Base-by-base conservation (phyloP, 345 rosid genomes). In the Sisymbrium altissimum region DNA sequence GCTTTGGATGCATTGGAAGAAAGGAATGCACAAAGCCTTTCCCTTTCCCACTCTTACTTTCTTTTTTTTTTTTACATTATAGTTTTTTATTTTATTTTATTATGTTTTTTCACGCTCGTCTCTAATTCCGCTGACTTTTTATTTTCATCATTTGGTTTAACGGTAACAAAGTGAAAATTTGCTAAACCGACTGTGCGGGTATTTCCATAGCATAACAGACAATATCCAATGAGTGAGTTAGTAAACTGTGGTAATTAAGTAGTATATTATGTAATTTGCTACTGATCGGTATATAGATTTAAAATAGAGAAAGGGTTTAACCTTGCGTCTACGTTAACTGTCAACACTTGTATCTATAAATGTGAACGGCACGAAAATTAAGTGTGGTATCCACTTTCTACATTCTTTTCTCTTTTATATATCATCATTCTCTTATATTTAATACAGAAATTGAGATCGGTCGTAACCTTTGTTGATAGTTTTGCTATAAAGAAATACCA, bases 1-100 rank as follows among this genome's bases (percentile, higher is more conserved):
- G 71, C 59, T 59, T 50, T 73, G 85, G 81, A 76, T 86, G 86
- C 40, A 89, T 86, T 88, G 68, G 55, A 88, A 88, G 94, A 76
- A 83, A 89, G 86, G 80, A 77, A 77, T 70, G 48, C 75, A 38
- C 72, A 75, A 70, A 48, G 61, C 46, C 40, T 56, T 61, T 41
- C 32, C 66, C 19, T 76, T 76, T 69, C 23, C 23, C 52, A 0
- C 2, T 59, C 7, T 64, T 15, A 9, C 13, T n/a, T 29, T 36
- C 45, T 3, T 36, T 12, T 19, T 19, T 19, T 19, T 36, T 32
- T 14, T 52, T 46, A 19, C 27, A 48, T 19, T 45, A 15, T 46
- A 15, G 23, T 55, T 57, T 43, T 4, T 36, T 9, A 14, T 18
- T 21, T 33, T 30, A 0, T 21, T 3, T 12, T 7, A 53, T 33